Evolutionary conservation across 1,284 basidiomycete species (phyloP), one percentile per base, ranked within the genome.

Genomic region (Ganoderma meredithae): DNA sequence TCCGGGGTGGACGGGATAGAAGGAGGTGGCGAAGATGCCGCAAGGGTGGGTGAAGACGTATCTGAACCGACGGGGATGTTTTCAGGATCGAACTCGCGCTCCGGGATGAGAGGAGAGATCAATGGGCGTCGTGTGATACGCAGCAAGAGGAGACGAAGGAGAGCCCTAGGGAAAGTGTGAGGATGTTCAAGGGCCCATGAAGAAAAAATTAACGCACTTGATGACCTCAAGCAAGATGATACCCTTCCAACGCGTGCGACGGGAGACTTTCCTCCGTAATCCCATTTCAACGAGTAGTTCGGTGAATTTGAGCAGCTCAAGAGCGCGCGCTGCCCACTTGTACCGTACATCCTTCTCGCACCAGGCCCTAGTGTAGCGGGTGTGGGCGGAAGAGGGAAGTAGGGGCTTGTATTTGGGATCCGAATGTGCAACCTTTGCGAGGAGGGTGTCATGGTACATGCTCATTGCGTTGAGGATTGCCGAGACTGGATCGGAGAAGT

Each of bases 251-350:
- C 86, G 83, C 72, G 80, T 83, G 78, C 86, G 84, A 75, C 82
- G 71, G 47, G 91, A 88, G 12, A 89, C 84, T 76, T 88, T 93
- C 74, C 93, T 83, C 62, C 87, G 85, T 72, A 95, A 82, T n/a
- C 88, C 83, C 95, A 97, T 97, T 81, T 97, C 95, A 56, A 95
- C 77, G 49, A 97, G 81, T 47, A 97, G 85, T 79, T 97, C 90
- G 17, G 91, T 86, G 78, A 92, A 95, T 49, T 88, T 88, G 67
- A 95, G 84, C 36, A 95, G 83, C 75, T 94, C 90, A 4, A 97
- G 85, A 2, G 85, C 78, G 44, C 94, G 85, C 19, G 92, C 89
- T 10, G 87, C 86, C 89, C 92, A 92, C 78, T 89, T 90, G 82
- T 97, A 97, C 25, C 83, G 76, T 7, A 73, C 62, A 64, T 89